phyloP scores from a whole-genome alignment of 2,329 filamentous ascomycete genomes.

The Phymatotrichopsis omnivora region DNA sequence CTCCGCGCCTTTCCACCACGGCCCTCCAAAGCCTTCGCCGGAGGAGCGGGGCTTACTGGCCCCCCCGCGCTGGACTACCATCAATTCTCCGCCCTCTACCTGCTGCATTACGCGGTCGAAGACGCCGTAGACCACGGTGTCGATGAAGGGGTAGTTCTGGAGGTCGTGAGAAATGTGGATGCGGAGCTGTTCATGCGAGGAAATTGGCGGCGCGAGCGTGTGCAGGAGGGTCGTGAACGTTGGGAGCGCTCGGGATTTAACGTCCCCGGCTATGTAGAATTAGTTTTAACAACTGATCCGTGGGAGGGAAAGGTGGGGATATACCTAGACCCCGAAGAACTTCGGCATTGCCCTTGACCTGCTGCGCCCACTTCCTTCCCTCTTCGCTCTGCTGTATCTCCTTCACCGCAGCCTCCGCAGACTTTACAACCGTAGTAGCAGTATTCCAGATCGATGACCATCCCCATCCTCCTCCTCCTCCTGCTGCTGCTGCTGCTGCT shows the following conservation, averaged over 20 bases:
- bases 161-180: slow-evolving; percentile 98
- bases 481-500: slow-evolving; percentile 26
- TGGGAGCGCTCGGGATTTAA: slow-evolving; percentile 75
- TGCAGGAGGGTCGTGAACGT: slow-evolving; percentile 93
- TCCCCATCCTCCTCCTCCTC: slow-evolving; percentile 57
- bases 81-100: slow-evolving; percentile 88
- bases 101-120: slow-evolving; percentile 98
- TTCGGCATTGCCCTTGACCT: slow-evolving; percentile 81
- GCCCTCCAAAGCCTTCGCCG: slow-evolving; percentile 59
- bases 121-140: slow-evolving; percentile 80
- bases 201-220: slow-evolving; percentile 90
- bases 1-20: slow-evolving; percentile 73
- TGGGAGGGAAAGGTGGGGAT: slow-evolving; percentile 26
- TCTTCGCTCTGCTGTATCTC: slow-evolving; percentile 96
- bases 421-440: slow-evolving; percentile 51
- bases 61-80: slow-evolving; percentile 87
- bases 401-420: slow-evolving; percentile 84
- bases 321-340: slow-evolving; percentile 65
- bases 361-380: slow-evolving; percentile 89
- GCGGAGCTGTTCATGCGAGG: slow-evolving; percentile 88
- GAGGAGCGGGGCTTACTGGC: slow-evolving; percentile 58
- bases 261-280: slow-evolving; percentile 59
- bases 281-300: slow-evolving; percentile 13
- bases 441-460: slow-evolving; percentile 81
- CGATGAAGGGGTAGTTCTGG: slow-evolving; percentile 84